phyloP scores from a whole-genome alignment of 2,329 filamentous ascomycete genomes.

The Akanthomyces dipterigenus region DNA sequence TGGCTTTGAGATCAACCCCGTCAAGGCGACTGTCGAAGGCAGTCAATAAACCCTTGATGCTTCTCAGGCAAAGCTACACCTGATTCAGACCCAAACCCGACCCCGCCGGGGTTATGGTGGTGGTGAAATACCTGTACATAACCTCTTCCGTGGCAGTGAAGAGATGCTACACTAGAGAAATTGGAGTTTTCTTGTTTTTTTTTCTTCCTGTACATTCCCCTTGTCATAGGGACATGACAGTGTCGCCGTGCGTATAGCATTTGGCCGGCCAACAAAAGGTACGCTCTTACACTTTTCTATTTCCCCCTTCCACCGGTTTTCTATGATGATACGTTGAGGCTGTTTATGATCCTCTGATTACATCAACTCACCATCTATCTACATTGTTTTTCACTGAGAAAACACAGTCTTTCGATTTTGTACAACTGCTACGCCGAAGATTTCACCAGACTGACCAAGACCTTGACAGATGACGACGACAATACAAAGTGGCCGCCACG shows the following conservation, averaged over 20 bases:
- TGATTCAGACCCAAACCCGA: conserved; percentile 1
- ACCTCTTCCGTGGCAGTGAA: conserved; percentile 27
- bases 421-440: background rate
- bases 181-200: conserved; percentile 30
- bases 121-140: conserved; percentile 26
- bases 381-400: conserved; percentile 16
- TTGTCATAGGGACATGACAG: conserved; percentile 17
- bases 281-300: conserved; percentile 15
- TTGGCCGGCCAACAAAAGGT: conserved; percentile 10
- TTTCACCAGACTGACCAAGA: background rate
- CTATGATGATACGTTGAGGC: conserved; percentile 39
- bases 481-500: background rate
- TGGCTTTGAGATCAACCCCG: conserved; percentile 72
- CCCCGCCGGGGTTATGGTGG: conserved; percentile 12
- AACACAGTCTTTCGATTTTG: background rate
- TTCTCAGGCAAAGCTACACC: conserved; percentile 6
- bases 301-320: conserved; percentile 15
- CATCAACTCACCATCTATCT: conserved; percentile 26
- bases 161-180: conserved; percentile 35
- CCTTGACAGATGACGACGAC: background rate
- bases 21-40: conserved; percentile 44
- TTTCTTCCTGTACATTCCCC: conserved; percentile 16
- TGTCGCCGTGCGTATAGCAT: background rate
- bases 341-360: conserved; percentile 42
- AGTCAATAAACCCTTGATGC: conserved; percentile 26